phyloP scores from a whole-genome alignment of 2,329 filamentous ascomycete genomes.

The Diaporthe vexans region DNA sequence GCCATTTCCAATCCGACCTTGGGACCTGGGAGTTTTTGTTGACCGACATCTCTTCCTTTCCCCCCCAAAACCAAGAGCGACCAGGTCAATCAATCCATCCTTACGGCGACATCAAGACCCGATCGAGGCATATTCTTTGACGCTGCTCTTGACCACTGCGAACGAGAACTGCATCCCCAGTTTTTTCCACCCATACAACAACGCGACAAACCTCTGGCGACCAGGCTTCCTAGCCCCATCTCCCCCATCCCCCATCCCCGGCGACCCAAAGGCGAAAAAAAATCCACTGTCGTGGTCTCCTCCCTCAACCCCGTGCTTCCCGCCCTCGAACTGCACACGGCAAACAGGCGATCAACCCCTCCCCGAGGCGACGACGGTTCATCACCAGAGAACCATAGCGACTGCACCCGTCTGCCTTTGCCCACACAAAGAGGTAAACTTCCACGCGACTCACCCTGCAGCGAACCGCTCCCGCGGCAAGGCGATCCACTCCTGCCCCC shows the following conservation, averaged over 20 bases:
- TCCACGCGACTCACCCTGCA: constrained; percentile 35
- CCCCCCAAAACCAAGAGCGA: constrained; percentile 29
- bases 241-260: constrained; percentile 29
- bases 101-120: constrained; percentile 42
- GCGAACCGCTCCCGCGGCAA: constrained; percentile 31
- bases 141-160: constrained; percentile 35
- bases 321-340: constrained; percentile 31
- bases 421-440: constrained; percentile 25
- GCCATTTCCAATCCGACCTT: constrained; percentile 38
- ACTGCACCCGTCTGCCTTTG: constrained; percentile 30
- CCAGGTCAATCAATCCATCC: constrained; percentile 40
- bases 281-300: constrained; percentile 36
- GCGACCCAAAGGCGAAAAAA: constrained; percentile 39
- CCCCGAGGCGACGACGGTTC: constrained; percentile 39
- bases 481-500: constrained; percentile 41
- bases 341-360: constrained; percentile 35
- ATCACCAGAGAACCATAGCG: constrained; percentile 28
- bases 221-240: constrained; percentile 34
- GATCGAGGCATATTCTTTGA: constrained; percentile 38
- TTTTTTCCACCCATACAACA: constrained; percentile 27
- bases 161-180: constrained; percentile 34
- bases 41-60: constrained; percentile 32
- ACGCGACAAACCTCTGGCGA: constrained; percentile 40
- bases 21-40: constrained; percentile 37
- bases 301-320: constrained; percentile 38